A percentile compares a stretch with the other conserved stretches of the same genome.
These are phyloP conservation scores for Lichtheimia ornata DNA, from an alignment of 371 early-diverging fungal genomes.

Conservation along the genomic window DNA sequence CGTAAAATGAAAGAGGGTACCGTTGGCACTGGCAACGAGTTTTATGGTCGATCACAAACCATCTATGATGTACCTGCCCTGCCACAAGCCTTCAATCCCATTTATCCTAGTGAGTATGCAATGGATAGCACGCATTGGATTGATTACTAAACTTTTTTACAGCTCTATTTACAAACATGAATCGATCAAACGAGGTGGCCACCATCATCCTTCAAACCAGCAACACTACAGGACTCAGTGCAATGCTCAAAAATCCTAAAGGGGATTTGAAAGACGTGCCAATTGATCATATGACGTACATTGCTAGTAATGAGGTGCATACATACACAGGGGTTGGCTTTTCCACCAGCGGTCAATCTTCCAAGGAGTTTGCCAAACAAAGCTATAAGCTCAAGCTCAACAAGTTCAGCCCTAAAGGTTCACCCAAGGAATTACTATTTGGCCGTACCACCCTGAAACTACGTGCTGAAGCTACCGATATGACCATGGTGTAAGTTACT, in stretches of 20 bases:
- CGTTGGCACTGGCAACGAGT: conserved; percentile 48
- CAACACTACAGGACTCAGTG: conserved; percentile 11
- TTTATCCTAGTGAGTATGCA: conserved; percentile 30
- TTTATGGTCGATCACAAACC: conserved; percentile 44
- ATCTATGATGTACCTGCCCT: conserved; percentile 39
- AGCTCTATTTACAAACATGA: conserved; percentile 33
- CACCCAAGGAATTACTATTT: conserved; percentile 16
- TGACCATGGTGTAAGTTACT: conserved; percentile 33
- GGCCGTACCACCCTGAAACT: conserved; percentile 48
- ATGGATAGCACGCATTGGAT: not conserved
- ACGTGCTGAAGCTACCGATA: conserved; percentile 49
- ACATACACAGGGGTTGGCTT: conserved; percentile 38
- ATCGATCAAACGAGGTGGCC: conserved; percentile 30
- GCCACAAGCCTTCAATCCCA: conserved; percentile 50
- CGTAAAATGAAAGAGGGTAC: conserved; percentile 36
- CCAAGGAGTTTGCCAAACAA: conserved; percentile 50
- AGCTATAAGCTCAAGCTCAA: conserved; percentile 49
- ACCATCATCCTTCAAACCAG: conserved; percentile 14
- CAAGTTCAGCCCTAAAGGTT: conserved; percentile 21
- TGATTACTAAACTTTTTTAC: not conserved
- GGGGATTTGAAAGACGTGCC: conserved; percentile 7
- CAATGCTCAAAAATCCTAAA: conserved; percentile 16
- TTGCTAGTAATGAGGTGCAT: conserved; percentile 41
- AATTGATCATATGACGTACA: conserved; percentile 28
- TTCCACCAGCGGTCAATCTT: conserved; percentile 46